Evolutionary conservation across 2,329 filamentous ascomycete species (phyloP).

Genomic region (Neonectria ditissima): DNA sequence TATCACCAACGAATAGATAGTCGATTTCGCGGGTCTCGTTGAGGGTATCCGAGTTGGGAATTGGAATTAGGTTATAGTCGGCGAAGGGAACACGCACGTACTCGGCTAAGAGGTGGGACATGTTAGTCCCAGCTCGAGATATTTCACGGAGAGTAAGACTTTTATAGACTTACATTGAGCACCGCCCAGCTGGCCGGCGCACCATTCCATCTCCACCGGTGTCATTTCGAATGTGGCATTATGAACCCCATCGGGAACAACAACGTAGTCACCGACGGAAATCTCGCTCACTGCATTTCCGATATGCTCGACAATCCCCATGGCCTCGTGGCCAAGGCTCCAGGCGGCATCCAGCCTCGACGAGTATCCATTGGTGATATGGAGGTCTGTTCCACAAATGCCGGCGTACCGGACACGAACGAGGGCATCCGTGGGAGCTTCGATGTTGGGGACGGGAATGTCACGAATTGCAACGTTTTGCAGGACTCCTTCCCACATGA

Average conservation of each 20-base stretch:
- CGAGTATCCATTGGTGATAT: constrained; percentile 4
- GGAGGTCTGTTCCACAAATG: constrained; percentile 1
- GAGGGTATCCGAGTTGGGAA: neutral
- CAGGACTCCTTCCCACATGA: neutral
- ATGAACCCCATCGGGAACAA: constrained; percentile 6
- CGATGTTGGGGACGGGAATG: neutral
- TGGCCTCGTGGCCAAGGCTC: constrained; percentile 9
- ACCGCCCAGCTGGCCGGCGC: neutral
- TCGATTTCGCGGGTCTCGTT: constrained; percentile 2
- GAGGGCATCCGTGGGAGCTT: neutral
- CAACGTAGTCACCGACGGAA: constrained; percentile 8
- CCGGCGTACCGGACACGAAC: constrained; percentile 3
- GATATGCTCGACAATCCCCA: constrained; percentile 2
- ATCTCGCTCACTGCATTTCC: neutral
- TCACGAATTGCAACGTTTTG: constrained; percentile 2
- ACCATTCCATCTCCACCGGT: neutral
- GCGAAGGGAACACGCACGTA: constrained; percentile 1
- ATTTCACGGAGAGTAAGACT: neutral
- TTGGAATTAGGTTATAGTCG: constrained; percentile 2
- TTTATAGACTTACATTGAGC: neutral
- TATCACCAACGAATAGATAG: constrained; percentile 9
- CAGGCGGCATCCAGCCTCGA: neutral
- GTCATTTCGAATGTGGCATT: constrained; percentile 1
- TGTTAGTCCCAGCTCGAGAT: neutral
- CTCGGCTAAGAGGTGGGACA: neutral